Base-by-base conservation (phyloP, 2,329 filamentous ascomycete species). In the Fusarium proliferatum region DNA sequence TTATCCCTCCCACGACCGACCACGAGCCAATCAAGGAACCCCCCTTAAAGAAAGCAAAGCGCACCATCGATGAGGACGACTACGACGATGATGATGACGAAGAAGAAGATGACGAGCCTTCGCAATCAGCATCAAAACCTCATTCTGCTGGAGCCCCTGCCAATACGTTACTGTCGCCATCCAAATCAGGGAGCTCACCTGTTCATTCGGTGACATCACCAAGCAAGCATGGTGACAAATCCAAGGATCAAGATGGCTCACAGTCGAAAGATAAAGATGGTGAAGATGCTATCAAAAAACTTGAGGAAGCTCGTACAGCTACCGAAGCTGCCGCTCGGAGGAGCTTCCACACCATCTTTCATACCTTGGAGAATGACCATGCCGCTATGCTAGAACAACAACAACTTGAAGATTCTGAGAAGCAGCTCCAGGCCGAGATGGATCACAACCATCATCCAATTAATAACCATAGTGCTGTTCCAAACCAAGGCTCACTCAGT, bases 301-400 rank as follows among this genome's bases (percentile, higher is more conserved):
- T 98, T 72, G 95, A 98, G 82, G 94, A 97, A 80, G 94, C 94
- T 76, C 96, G 96, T 81, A 95, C 92, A 81, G 94, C 93, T 36
- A 95, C 94, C 53, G 96, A 97, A 79, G 94, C 97, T 79, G 92
- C 93, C 57, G 96, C 94, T 48, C 95, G 95, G 84, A 90, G 91
- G 78, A 96, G 93, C 83, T 98, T 98, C 82, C 93, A 97, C 80
- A 97, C 94, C 15, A 88, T 97, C 74, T 97, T 98, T 82, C 96
- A 97, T 82, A 98, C 96, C 3, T 87, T 98, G 38, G 96, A 99
- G 82, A 96, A 96, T 81, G 96, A 99, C 80, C 90, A 94, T 62
- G 94, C 96, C 77, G 96, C 96, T 55, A 98, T 99, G 96, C 84
- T 98, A 64, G 96, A 99, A 82, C 96, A 99, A 83, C 95, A 98